phyloP scores from a whole-genome alignment of 2,329 filamentous ascomycete genomes.

The Sporothrix phasma region DNA sequence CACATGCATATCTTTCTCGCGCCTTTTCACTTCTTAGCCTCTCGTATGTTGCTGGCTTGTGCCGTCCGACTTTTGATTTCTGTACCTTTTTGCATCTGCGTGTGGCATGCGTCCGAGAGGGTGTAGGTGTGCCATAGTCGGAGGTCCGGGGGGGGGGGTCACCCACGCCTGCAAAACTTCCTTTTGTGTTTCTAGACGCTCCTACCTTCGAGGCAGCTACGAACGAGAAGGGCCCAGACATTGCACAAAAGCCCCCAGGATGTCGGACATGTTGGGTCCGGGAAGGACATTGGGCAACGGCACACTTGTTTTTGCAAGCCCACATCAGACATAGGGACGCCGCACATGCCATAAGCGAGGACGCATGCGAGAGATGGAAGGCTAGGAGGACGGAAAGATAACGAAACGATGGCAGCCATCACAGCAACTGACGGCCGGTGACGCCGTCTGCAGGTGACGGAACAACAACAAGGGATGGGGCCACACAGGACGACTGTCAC shows the following conservation, averaged over 20 bases:
- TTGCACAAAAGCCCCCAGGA: not conserved
- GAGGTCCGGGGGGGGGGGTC: slow-evolving; percentile 2
- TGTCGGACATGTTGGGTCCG: not conserved
- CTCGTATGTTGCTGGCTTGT: too few species aligned
- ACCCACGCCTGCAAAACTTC: not conserved
- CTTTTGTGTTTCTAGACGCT: not conserved
- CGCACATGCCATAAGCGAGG: too few species aligned
- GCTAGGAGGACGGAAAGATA: not conserved
- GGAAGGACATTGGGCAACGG: too few species aligned
- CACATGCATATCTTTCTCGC: not conserved
- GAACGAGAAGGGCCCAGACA: not conserved
- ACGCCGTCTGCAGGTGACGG: not conserved
- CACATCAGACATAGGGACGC: not conserved
- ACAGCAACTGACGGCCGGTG: not conserved
- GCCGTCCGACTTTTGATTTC: not conserved
- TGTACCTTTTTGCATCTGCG: not conserved
- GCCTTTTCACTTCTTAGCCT: not conserved
- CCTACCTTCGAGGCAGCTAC: too few species aligned
- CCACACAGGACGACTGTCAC: not conserved
- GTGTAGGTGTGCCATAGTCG: not conserved
- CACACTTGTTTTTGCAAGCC: too few species aligned
- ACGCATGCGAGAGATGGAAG: not conserved
- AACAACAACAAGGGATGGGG: not conserved
- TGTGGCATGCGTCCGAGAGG: not conserved
- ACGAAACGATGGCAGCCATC: not conserved